Conservation (phyloP, 1,139 yeast genomes). For the Geotrichum histeridarum region DNA sequence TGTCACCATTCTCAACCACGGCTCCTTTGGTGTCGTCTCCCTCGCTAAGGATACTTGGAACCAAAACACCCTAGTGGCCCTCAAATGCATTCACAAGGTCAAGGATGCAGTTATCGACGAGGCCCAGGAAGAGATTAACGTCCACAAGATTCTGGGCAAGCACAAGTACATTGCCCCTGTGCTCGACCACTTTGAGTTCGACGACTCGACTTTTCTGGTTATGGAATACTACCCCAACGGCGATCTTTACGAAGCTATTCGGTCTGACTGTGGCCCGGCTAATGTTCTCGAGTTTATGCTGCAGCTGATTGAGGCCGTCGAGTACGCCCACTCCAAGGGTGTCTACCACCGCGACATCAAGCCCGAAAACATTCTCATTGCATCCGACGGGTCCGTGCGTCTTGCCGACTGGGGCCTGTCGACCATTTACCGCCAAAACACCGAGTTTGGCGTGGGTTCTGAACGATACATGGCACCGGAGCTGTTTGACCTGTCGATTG, state of each 20-base stretch:
- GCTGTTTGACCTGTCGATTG: constrained; percentile 48
- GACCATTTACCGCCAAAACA: constrained; percentile 56
- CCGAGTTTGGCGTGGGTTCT: constrained; percentile 87
- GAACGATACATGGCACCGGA: constrained; percentile 98
- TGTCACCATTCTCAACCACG: constrained; percentile 78
- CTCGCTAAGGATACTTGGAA: constrained; percentile 65
- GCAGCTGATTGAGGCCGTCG: constrained; percentile 74
- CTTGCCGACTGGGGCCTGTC: constrained; percentile 93
- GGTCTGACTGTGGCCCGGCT: constrained; percentile 68
- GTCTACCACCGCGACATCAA: constrained; percentile 86
- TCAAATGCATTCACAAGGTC: constrained; percentile 60
- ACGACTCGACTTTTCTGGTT: constrained; percentile 49
- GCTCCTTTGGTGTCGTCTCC: constrained; percentile 89
- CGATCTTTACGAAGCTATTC: constrained; percentile 89
- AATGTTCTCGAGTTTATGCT: constrained; percentile 66
- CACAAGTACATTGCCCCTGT: constrained; percentile 62
- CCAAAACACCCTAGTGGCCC: constrained; percentile 61
- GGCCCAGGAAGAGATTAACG: constrained; percentile 72
- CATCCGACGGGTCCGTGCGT: constrained; percentile 64
- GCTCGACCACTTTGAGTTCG: constrained; percentile 69
- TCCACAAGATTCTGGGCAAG: constrained; percentile 61
- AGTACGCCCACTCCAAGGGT: constrained; percentile 64
- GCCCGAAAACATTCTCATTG: constrained; percentile 80
- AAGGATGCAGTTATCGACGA: constrained; percentile 40
- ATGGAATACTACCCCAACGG: constrained; percentile 89